A percentile compares a stretch with the other conserved stretches of the same genome.
Conservation (phyloP, 2,329 filamentous ascomycete genomes). For the Clarireedia homoeocarpa region DNA sequence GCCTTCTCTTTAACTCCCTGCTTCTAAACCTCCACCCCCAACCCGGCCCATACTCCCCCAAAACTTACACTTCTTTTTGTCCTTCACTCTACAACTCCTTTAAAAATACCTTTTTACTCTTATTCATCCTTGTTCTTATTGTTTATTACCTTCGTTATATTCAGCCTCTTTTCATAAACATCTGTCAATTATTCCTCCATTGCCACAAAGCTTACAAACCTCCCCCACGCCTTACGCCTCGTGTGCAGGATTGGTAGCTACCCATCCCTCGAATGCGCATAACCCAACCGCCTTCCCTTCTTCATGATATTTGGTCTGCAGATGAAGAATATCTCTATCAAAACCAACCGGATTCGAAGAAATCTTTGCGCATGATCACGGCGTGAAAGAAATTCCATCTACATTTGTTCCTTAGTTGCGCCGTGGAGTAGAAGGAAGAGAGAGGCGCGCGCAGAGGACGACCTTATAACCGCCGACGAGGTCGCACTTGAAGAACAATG, state of each 20-base stretch:
- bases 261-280: background rate
- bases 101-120: background rate
- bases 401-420: conserved; percentile 1
- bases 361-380: conserved; percentile 6
- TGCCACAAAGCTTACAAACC: background rate
- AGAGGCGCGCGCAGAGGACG: background rate
- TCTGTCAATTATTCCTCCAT: background rate
- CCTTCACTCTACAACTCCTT: background rate
- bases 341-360: background rate
- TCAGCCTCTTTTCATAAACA: background rate
- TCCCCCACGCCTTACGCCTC: conserved; percentile 8
- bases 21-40: background rate
- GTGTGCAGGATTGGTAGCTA: conserved; percentile 3
- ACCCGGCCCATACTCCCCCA: background rate
- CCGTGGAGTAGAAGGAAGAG: background rate
- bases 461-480: background rate
- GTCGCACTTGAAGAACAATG: background rate
- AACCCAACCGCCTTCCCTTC: background rate
- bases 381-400: background rate
- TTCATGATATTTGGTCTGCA: background rate
- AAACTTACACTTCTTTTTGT: background rate
- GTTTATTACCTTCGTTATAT: background rate
- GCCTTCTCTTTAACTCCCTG: background rate
- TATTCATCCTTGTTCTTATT: background rate
- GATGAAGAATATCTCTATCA: background rate